phyloP scores from a whole-genome alignment of 2,329 filamentous ascomycete genomes.

The Pestalotiopsis sp. region DNA sequence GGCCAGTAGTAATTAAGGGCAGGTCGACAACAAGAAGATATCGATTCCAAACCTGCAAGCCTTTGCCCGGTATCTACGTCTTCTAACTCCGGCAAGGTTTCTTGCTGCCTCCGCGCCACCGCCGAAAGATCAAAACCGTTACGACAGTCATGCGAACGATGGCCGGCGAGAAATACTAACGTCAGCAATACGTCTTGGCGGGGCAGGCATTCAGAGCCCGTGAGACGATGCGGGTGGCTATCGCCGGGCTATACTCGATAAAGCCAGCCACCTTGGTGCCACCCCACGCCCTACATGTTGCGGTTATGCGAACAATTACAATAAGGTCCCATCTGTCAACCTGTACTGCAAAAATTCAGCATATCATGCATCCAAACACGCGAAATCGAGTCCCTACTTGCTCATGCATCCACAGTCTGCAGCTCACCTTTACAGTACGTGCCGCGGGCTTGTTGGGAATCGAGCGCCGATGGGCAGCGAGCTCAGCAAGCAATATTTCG shows the following conservation, averaged over 20 bases:
- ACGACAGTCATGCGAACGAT: background rate
- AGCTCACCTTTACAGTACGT: background rate
- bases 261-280: background rate
- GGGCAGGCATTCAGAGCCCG: background rate
- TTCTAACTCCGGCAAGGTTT: background rate
- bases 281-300: background rate
- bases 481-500: background rate
- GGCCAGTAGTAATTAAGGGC: background rate
- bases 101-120: background rate
- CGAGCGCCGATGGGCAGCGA: background rate
- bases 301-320: no score
- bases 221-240: background rate
- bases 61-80: background rate
- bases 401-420: background rate
- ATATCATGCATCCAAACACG: background rate
- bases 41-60: no score
- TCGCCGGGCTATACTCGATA: background rate
- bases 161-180: background rate
- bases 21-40: background rate
- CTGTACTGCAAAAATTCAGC: no score
- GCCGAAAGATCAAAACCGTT: background rate
- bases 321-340: no score
- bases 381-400: background rate
- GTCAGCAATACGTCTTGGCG: background rate
- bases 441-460: background rate